These are phyloP conservation scores for Trichoderma sp. DNA, from an alignment of 2,329 filamentous ascomycete genomes.

Conservation along the genomic window DNA sequence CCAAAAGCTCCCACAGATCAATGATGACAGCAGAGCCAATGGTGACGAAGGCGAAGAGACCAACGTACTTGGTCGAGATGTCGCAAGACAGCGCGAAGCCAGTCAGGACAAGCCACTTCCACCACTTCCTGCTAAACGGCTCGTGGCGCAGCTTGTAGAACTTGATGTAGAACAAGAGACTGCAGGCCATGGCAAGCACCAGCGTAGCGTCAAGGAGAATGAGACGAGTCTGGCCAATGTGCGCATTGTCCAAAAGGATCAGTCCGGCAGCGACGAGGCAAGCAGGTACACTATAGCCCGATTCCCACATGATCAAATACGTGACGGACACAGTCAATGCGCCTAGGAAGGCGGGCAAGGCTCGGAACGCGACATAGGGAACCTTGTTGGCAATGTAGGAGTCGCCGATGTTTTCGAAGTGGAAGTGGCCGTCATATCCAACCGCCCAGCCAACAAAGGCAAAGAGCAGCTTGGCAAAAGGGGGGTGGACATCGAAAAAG, in stretches of 20 bases:
- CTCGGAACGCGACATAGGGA: constrained; percentile 92
- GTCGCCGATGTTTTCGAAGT: constrained; percentile 99
- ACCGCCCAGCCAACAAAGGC: constrained; percentile 96
- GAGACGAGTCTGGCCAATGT: constrained; percentile 92
- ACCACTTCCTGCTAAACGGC: constrained; percentile 94
- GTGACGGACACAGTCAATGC: constrained; percentile 90
- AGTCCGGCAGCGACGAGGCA: constrained; percentile 82
- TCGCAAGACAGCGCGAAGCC: constrained; percentile 94
- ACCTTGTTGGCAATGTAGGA: constrained; percentile 97
- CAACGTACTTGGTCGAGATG: constrained; percentile 98
- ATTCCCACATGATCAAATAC: constrained; percentile 99
- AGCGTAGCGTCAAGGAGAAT: constrained; percentile 94
- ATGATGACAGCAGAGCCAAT: constrained; percentile 92
- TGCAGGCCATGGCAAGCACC: constrained; percentile 94
- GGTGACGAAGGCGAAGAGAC: constrained; percentile 93
- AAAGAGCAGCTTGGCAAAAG: constrained; percentile 96
- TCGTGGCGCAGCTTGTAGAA: constrained; percentile 95
- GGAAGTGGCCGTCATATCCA: constrained; percentile 93
- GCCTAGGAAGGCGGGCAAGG: constrained; percentile 87
- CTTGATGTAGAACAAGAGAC: constrained; percentile 88
- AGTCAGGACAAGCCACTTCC: constrained; percentile 97
- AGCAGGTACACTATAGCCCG: constrained; percentile 91
- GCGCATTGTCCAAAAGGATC: constrained; percentile 93
- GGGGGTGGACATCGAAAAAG: constrained; percentile 99
- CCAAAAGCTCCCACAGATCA: constrained; percentile 90